phyloP scores from a whole-genome alignment of 169 alveolate genomes.

The Babesia bovis region DNA sequence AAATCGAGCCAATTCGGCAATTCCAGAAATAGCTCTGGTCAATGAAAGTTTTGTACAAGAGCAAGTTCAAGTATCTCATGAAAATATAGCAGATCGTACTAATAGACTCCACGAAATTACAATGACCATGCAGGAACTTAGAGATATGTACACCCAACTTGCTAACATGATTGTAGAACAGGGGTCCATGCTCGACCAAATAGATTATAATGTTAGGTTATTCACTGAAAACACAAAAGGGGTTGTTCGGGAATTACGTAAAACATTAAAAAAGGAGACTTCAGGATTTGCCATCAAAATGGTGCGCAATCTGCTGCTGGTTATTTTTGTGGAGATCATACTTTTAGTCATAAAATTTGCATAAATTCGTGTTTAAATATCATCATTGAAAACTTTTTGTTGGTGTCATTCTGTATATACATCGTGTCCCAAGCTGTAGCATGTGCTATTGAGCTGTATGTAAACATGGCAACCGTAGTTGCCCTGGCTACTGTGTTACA shows the following conservation, averaged over 20 bases:
- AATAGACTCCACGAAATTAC: constrained; percentile 60
- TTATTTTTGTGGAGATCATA: constrained; percentile 47
- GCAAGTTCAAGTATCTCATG: constrained; percentile 51
- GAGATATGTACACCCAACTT: constrained; percentile 62
- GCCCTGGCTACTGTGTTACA: too few relatives aligned
- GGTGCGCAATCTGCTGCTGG: constrained; percentile 44
- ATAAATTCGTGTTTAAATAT: too few relatives aligned
- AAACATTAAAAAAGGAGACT: constrained; percentile 42
- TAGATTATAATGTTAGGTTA: constrained; percentile 56
- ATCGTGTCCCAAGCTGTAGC: too few relatives aligned
- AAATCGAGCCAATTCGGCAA: neutral
- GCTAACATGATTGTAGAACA: constrained; percentile 68
- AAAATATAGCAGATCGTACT: constrained; percentile 63
- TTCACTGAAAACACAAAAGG: constrained; percentile 53
- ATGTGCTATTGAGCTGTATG: too few relatives aligned
- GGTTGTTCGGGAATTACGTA: constrained; percentile 32
- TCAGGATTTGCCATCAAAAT: constrained; percentile 34
- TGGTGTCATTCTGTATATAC: too few relatives aligned
- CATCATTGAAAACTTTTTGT: too few relatives aligned
- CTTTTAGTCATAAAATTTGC: constrained; percentile 56
- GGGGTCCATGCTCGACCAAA: constrained; percentile 72
- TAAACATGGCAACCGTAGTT: too few relatives aligned
- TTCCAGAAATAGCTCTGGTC: constrained; percentile 19
- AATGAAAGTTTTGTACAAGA: constrained; percentile 59
- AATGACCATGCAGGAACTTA: constrained; percentile 63